Evolutionary conservation across 768 basidiomycete genomes (phyloP), one percentile per base, ranked within the genome.

Genomic region (Roridomyces roridus): DNA sequence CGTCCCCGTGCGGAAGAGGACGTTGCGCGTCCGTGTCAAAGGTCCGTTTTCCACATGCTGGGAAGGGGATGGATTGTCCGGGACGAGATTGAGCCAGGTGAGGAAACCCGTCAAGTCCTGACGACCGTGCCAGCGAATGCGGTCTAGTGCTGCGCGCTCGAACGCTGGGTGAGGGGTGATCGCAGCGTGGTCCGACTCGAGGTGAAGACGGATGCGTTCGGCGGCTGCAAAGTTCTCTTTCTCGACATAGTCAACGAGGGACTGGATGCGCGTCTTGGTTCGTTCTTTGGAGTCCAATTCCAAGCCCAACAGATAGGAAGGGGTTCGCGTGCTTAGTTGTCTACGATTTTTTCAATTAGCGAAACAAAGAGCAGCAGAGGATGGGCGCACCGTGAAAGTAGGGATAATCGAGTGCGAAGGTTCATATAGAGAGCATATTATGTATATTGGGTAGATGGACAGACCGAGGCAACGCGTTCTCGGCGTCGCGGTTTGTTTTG

Each of bases 1-100:
- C 29, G 9, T 55, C n/a, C 63, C 63, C 5, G 52, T 47, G 18
- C 53, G 55, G n/a, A 64, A 64, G 5, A 64, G 23, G 20, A 43
- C 18, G 18, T 64, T 41, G 21, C 59, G 55, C 14, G 59, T 60
- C 42, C 47, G 51, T 1, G 55, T 64, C 15, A 60, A 39, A 3
- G 63, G 59, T 10, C 63, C 59, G 2, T 46, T 31, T 34, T 52
- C 46, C 14, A 60, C 49, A 2, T 39, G 47, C 15, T 34, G 31
- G 6, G 49, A 34, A 1, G 59, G 60, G 5, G 37, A 5, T 28
- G 40, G 3, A 24, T 60, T 58, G 41, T 64, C 63, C 7, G 63
- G 63, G 29, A 60, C 59, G 15, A 60, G 60, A 10, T 34, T 15
- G 1, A 64, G 52, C 56, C 59, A 64, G 8, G 23, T 48, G 12